These are phyloP conservation scores for Aspergillus carlsbadensis DNA, from an alignment of 495 filamentous ascomycete species.

Conservation along the genomic window DNA sequence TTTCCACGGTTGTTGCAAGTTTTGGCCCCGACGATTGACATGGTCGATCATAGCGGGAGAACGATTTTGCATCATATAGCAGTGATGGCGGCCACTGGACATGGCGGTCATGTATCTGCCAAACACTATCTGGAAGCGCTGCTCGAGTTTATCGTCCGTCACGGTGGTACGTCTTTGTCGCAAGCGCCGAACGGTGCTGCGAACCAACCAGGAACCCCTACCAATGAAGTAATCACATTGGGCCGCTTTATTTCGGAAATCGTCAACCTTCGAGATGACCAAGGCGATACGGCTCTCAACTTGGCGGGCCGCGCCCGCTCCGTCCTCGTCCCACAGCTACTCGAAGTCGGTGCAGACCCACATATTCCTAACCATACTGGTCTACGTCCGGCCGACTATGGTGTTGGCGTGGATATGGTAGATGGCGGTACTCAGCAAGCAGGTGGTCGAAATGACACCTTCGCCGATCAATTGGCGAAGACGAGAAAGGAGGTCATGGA, in stretches of 20 bases:
- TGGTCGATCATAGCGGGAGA: constrained; percentile 81
- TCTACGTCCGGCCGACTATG: constrained; percentile 84
- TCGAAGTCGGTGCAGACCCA: constrained; percentile 90
- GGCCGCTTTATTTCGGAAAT: constrained; percentile 93
- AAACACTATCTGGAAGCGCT: constrained; percentile 92
- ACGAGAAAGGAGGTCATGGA: constrained; percentile 48
- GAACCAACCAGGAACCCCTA: constrained; percentile 28
- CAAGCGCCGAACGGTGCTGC: constrained; percentile 33
- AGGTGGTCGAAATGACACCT: constrained; percentile 46
- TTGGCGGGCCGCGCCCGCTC: constrained; percentile 89
- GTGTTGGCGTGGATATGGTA: constrained; percentile 72
- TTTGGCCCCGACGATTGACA: constrained; percentile 85
- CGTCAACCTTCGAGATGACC: constrained; percentile 88
- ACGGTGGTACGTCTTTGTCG: constrained; percentile 66
- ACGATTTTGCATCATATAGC: constrained; percentile 97
- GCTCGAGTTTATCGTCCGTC: constrained; percentile 87
- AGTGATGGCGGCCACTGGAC: constrained; percentile 88
- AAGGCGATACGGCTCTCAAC: constrained; percentile 92
- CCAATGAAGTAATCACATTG: constrained; percentile 68
- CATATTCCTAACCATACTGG: constrained; percentile 86
- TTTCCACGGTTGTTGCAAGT: constrained; percentile 85
- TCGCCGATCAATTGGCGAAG: constrained; percentile 63
- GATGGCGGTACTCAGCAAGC: constrained; percentile 47
- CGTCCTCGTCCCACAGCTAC: constrained; percentile 86
- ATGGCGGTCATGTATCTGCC: constrained; percentile 71